These are phyloP conservation scores for Candida pseudoglaebosa DNA, from an alignment of 805 yeast genomes.

Conservation along the genomic window DNA sequence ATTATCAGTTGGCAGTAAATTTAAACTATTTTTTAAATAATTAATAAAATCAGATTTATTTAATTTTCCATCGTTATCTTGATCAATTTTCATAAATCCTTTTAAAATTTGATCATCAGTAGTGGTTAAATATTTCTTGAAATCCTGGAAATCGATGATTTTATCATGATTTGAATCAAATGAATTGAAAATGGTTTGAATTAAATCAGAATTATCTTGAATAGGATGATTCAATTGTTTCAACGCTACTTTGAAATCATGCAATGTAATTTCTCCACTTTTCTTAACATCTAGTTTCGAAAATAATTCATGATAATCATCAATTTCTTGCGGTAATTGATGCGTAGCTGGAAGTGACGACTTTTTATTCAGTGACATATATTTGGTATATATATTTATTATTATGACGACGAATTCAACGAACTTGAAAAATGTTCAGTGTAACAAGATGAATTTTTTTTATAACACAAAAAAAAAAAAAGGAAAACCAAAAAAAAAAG, in stretches of 20 bases:
- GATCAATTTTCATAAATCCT: slow-evolving; percentile 68
- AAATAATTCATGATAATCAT: slow-evolving; percentile 33
- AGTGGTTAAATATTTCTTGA: slow-evolving; percentile 55
- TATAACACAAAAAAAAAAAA: too few relatives aligned
- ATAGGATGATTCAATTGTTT: slow-evolving; percentile 58
- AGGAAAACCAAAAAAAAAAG: too few relatives aligned
- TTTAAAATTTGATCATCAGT: slow-evolving; percentile 69
- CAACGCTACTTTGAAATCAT: slow-evolving; percentile 46
- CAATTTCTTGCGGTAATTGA: slow-evolving; percentile 8
- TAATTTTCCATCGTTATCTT: slow-evolving; percentile 69
- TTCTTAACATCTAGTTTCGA: slow-evolving; percentile 33
- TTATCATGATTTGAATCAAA: slow-evolving; percentile 58
- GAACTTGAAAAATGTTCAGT: too few relatives aligned
- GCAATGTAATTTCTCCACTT: slow-evolving; percentile 46
- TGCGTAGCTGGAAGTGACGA: background rate
- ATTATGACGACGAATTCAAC: too few relatives aligned
- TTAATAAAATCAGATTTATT: slow-evolving; percentile 60
- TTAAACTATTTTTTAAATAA: slow-evolving; percentile 55
- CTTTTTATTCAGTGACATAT: background rate
- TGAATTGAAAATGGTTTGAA: slow-evolving; percentile 51
- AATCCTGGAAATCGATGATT: slow-evolving; percentile 60
- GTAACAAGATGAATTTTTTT: too few relatives aligned
- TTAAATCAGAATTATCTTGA: slow-evolving; percentile 55
- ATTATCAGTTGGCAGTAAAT: slow-evolving; percentile 47
- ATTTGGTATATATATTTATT: too few relatives aligned